Evolutionary conservation across 2,329 filamentous ascomycete genomes (phyloP).

Genomic region (Coniosporium tulheliwenetii): DNA sequence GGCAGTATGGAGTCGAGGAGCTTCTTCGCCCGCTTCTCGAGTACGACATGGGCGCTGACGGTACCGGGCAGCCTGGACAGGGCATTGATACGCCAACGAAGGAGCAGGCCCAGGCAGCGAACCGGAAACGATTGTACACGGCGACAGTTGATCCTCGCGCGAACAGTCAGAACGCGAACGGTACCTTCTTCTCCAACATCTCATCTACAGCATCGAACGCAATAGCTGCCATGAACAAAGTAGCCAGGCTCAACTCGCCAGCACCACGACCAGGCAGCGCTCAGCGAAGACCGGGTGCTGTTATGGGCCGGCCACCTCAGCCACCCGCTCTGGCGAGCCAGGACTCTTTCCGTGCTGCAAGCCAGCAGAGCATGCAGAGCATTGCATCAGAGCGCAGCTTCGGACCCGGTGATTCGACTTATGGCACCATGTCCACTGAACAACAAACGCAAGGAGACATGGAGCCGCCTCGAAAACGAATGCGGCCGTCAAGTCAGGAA

Average conservation of each 20-base stretch:
- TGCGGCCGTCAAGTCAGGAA: constrained; percentile 30
- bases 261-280: constrained; percentile 48
- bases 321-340: constrained; percentile 31
- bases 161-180: constrained; percentile 47
- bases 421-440: constrained; percentile 39
- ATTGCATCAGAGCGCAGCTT: constrained; percentile 34
- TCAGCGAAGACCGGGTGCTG: constrained; percentile 47
- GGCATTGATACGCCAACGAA: constrained; percentile 92
- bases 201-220: constrained; percentile 85
- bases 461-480: constrained; percentile 72
- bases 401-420: constrained; percentile 49
- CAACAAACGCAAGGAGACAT: constrained; percentile 24
- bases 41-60: constrained; percentile 67
- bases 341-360: constrained; percentile 52
- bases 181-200: constrained; percentile 95
- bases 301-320: constrained; percentile 12
- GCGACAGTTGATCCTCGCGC: constrained; percentile 51
- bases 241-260: constrained; percentile 76
- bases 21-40: constrained; percentile 58
- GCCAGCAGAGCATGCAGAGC: constrained; percentile 56
- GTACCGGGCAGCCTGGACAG: constrained; percentile 48
- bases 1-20: constrained; percentile 62
- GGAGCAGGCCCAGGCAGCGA: constrained; percentile 93
- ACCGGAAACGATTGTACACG: constrained; percentile 80
- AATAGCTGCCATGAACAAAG: constrained; percentile 88